These are phyloP conservation scores for Torrubiella hemipterigena DNA, from an alignment of 2,329 filamentous ascomycete species.

Conservation along the genomic window DNA sequence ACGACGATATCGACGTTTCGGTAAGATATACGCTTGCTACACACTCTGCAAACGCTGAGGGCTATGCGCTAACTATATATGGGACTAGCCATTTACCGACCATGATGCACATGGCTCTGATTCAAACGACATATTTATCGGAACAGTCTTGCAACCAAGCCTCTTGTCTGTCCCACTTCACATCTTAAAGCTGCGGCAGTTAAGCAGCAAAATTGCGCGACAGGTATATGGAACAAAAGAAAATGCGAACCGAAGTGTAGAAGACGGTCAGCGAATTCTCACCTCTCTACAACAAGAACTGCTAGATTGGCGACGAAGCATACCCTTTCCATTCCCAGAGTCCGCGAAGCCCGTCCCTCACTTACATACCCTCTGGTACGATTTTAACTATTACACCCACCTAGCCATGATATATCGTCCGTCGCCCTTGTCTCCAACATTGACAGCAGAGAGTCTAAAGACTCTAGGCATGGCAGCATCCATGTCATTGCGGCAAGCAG, in stretches of 20 bases:
- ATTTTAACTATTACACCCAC: slow-evolving; percentile 35
- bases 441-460: slow-evolving; percentile 21
- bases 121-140: slow-evolving; percentile 11
- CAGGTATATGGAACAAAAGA: slow-evolving; percentile 21
- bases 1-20: slow-evolving; percentile 30
- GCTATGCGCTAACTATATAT: too few species aligned
- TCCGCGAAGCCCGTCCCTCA: slow-evolving; percentile 26
- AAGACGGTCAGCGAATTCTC: slow-evolving; percentile 20
- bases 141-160: slow-evolving; percentile 17
- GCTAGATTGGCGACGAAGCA: slow-evolving; percentile 29
- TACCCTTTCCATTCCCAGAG: slow-evolving; percentile 30
- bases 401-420: slow-evolving; percentile 31
- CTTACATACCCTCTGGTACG: slow-evolving; percentile 30
- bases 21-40: slow-evolving; percentile 9
- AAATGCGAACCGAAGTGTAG: slow-evolving; percentile 7
- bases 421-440: slow-evolving; percentile 25
- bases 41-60: not conserved
- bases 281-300: slow-evolving; percentile 25
- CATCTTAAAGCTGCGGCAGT: slow-evolving; percentile 25
- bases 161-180: slow-evolving; percentile 27
- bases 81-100: slow-evolving; percentile 23
- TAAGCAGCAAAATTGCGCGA: slow-evolving; percentile 26
- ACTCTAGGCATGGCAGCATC: slow-evolving; percentile 24
- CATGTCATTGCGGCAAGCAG: slow-evolving; percentile 29
- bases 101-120: slow-evolving; percentile 22